Base-by-base conservation (phyloP, 495 filamentous ascomycete genomes). In the Tetracladium setigerum region DNA sequence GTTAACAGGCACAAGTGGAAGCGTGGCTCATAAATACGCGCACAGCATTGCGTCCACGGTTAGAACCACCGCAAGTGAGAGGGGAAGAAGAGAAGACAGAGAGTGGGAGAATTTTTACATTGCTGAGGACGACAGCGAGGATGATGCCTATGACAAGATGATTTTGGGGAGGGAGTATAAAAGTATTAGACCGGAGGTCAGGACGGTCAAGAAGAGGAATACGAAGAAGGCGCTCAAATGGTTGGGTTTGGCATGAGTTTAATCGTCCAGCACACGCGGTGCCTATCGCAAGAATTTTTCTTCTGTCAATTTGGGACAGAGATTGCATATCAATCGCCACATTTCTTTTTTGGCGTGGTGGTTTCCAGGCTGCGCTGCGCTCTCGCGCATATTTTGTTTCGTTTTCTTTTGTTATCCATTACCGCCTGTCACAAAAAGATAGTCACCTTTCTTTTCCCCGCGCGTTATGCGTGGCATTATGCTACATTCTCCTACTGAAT, bases 151-250 rank as follows among this genome's bases (percentile, higher is more conserved):
- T 27, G 54, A 60, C 47, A 38, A 47, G 30, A 52, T 49, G 51
- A 52, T 50, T 41, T 27, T 58, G 30, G 55, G 55, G 36, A 30
- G 55, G 17, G 27, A n/a, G 24, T 15, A 14, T 13, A 40, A 35
- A 17, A 45, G 17, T 22, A 44, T 55, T 13, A 41, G 46, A 41
- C 49, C 52, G 2, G 52, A 51, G 30, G 32, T 40, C 1, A 35
- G 19, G 38, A 50, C n/a, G 32, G 30, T 9, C 18, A 11, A 18
- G 37, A 55, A 60, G 44, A 41, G 44, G 36, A 58, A 53, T 48
- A 59, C 37, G 27, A 50, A 52, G 47, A 62, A 62, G 43, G 59
- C 59, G 16, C 44, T 62, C 41, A 62, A 62, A 41, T 59, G 55
- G 59, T 43, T 62, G 9, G 59, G 59, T 10, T 34, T 62, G 9